Percentiles rank a stretch among this genome's conserved stretches.
Conservation (phyloP, 176 grass and related monocot genomes). For the Alopecurus myosuroides region DNA sequence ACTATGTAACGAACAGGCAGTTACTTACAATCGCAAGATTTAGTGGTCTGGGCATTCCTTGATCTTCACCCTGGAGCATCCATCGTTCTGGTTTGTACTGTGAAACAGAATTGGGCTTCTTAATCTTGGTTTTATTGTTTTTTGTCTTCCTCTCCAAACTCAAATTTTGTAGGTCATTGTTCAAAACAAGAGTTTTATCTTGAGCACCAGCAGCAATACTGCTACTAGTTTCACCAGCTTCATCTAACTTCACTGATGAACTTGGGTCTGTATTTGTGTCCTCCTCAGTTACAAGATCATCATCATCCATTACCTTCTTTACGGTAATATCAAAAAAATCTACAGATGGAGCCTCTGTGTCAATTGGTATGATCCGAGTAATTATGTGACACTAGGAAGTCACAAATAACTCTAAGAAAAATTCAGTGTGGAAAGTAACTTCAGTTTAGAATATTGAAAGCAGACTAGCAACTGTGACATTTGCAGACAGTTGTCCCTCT, state of each 20-base stretch:
- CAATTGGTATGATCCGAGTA: slow-evolving; percentile 34
- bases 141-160: slow-evolving; percentile 52
- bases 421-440: neutral
- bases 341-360: slow-evolving; percentile 23
- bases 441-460: neutral
- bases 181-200: slow-evolving; percentile 33
- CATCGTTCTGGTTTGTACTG: slow-evolving; percentile 83
- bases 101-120: slow-evolving; percentile 36
- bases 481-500: neutral
- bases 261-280: neutral
- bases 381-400: slow-evolving; percentile 3
- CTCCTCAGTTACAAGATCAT: slow-evolving; percentile 23
- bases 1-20: neutral
- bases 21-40: slow-evolving; percentile 90
- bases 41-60: slow-evolving; percentile 50
- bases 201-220: slow-evolving; percentile 11
- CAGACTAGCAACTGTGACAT: neutral
- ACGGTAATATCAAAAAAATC: slow-evolving; percentile 6
- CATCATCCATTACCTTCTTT: slow-evolving; percentile 29
- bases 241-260: slow-evolving; percentile 7
- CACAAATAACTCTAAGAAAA: neutral
- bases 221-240: slow-evolving; percentile 17
- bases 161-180: slow-evolving; percentile 43
- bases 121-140: slow-evolving; percentile 40
- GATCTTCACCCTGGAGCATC: slow-evolving; percentile 58